These are phyloP conservation scores for Ambrosia hybrid DNA, from an alignment of 140 eudicot species.

Conservation along the genomic window DNA sequence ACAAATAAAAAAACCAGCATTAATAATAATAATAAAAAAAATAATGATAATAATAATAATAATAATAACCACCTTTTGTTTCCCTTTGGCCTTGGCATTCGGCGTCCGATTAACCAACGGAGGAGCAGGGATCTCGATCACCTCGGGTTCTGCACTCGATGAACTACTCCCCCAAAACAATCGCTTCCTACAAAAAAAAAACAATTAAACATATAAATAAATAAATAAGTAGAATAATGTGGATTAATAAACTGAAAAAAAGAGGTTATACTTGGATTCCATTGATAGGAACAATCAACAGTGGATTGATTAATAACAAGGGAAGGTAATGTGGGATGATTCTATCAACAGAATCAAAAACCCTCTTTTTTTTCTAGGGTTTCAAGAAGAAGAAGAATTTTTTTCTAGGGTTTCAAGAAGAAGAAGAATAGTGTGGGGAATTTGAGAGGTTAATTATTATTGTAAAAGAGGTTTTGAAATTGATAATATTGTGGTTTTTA, in stretches of 20 bases:
- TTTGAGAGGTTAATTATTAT: too few relatives aligned
- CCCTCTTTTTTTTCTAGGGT: constrained; percentile 20
- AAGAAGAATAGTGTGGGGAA: too few relatives aligned
- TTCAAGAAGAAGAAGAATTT: not conserved
- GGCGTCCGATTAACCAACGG: constrained; percentile 28
- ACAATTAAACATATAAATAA: not conserved
- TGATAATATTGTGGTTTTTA: too few relatives aligned
- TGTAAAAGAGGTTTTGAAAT: too few relatives aligned
- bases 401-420: constrained; percentile 20
- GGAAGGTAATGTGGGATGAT: too few relatives aligned
- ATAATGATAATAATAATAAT: not conserved
- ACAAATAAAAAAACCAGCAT: not conserved
- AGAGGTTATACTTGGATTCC: constrained; percentile 38
- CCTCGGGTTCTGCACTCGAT: constrained; percentile 57
- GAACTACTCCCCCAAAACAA: constrained; percentile 58
- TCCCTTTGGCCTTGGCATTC: constrained; percentile 27
- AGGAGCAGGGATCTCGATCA: constrained; percentile 55
- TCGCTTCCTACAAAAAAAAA: constrained; percentile 50
- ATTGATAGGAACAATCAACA: not conserved
- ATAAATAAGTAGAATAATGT: not conserved
- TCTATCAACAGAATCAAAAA: too few relatives aligned
- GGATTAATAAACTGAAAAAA: not conserved
- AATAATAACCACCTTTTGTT: constrained; percentile 49
- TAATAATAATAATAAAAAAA: not conserved
- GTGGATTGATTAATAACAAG: constrained; percentile 3